Base-by-base conservation (phyloP, 768 basidiomycete genomes). In the Serendipita sp. region DNA sequence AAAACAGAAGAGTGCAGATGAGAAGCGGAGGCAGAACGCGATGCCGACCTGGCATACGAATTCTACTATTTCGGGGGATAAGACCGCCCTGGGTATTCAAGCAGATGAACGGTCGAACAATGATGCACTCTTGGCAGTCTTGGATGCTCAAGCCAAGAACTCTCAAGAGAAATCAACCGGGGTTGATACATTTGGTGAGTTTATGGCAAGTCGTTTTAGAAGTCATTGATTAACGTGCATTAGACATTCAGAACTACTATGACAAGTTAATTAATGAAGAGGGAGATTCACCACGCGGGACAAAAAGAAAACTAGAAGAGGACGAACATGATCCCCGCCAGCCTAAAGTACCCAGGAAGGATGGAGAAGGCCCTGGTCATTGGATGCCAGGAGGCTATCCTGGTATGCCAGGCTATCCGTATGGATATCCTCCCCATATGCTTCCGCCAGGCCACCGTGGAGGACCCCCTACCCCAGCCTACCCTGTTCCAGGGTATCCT, bases 21-120 rank as follows among this genome's bases (percentile, higher is more conserved):
- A 88, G 1, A 88, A 88, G 64, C 76, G 77, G 65, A 82, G 86
- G 71, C 93, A 98, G 76, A 97, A 98, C 71, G 82, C 85, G 0
- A 76, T 99, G 50, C 96, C 96, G 0, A 79, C 87, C 11, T 99
- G 96, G 96, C 91, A 96, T 76, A 80, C 93, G 68, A 88, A 91
- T 74, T 94, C 91, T 71, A 99, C 96, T 2, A 91, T 99, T 66
- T 86, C 91, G 2, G 92, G 93, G 6, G 88, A 94, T 68, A 76
- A 92, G 66, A 96, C 95, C 0, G 87, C 90, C 23, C 78, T 94
- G 44, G 91, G 92, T 18, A 80, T 88, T 64, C 81, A 84, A 69
- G 87, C 55, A 4, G 55, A 60, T 4, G 23, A 60, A n/a, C 3
- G 55, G 64, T 50, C 43, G 6, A 46, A 16, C 36, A 36, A 64